These are phyloP conservation scores for Saccharomyces hybrid DNA, from an alignment of 1,139 yeast genomes.

Conservation along the genomic window DNA sequence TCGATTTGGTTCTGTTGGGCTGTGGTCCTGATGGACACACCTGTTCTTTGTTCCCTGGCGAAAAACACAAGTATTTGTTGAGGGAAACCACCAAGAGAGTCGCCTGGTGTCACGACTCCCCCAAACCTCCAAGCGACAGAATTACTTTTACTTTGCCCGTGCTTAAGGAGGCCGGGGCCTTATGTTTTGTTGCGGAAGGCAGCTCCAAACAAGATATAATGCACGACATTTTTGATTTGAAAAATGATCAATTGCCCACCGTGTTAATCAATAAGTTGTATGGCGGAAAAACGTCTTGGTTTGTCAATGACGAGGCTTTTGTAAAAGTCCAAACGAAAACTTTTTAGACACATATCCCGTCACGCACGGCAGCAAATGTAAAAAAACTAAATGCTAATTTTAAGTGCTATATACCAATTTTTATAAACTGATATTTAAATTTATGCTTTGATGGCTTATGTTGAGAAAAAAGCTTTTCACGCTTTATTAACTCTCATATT, in stretches of 20 bases:
- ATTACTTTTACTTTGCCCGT: conserved; percentile 92
- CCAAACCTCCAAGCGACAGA: conserved; percentile 84
- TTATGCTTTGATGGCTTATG: neutral
- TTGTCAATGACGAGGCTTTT: conserved; percentile 69
- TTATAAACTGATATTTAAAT: neutral
- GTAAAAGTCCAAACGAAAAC: conserved; percentile 18
- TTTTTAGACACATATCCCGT: neutral
- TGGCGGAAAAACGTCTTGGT: conserved; percentile 57
- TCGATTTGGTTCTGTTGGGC: conserved; percentile 82
- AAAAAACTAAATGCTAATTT: neutral
- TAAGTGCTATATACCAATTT: neutral
- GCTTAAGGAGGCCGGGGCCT: conserved; percentile 58
- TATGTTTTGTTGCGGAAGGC: conserved; percentile 87
- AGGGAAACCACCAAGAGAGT: conserved; percentile 77
- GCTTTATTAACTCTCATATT: conserved; percentile 1
- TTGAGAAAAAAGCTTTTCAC: neutral
- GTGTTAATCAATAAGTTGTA: conserved; percentile 56
- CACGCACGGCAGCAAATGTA: neutral
- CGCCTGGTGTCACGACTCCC: conserved; percentile 87
- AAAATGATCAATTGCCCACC: conserved; percentile 57
- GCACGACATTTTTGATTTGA: conserved; percentile 54
- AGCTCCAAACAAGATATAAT: conserved; percentile 71
- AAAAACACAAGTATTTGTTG: conserved; percentile 58
- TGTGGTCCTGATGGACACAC: conserved; percentile 99
- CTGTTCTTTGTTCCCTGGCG: conserved; percentile 68